These are phyloP conservation scores for Hymenoscyphus occultus DNA, from an alignment of 2,329 filamentous ascomycete species.

Conservation along the genomic window DNA sequence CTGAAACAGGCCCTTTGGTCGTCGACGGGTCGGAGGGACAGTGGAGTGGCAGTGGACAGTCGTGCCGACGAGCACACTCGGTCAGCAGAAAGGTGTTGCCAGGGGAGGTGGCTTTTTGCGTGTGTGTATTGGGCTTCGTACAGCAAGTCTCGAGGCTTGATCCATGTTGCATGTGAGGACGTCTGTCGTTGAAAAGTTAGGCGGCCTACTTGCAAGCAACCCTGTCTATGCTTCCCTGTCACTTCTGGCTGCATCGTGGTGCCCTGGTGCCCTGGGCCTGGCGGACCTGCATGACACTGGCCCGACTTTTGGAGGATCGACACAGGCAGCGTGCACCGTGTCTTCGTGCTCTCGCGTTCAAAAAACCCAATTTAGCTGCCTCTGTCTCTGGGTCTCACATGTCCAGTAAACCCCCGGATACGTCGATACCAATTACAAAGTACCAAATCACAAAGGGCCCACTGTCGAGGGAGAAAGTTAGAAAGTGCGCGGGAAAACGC, in stretches of 20 bases:
- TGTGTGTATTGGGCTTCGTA: slow-evolving; percentile 11
- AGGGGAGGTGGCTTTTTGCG: slow-evolving; percentile 3
- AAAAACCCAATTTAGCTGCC: slow-evolving; percentile 5
- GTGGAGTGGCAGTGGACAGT: not conserved
- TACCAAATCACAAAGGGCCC: not conserved
- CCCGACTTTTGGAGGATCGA: slow-evolving; percentile 10
- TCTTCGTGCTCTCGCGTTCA: slow-evolving; percentile 3
- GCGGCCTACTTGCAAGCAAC: not conserved
- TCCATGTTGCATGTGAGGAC: slow-evolving; percentile 13
- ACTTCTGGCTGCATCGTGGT: slow-evolving; percentile 6
- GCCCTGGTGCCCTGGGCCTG: not conserved
- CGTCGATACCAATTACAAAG: not conserved
- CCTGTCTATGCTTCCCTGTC: slow-evolving; percentile 7
- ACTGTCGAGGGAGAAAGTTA: not conserved
- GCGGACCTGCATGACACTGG: slow-evolving; percentile 1
- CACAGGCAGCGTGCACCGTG: slow-evolving; percentile 6
- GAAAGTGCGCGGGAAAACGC: not conserved
- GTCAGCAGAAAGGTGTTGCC: slow-evolving; percentile 1
- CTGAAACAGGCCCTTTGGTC: not conserved
- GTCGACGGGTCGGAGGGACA: not conserved
- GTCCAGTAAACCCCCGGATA: slow-evolving; percentile 2
- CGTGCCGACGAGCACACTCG: not conserved
- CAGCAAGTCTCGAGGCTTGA: slow-evolving; percentile 16
- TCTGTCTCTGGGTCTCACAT: not conserved
- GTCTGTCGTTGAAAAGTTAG: slow-evolving; percentile 5